Evolutionary conservation across 129 eudicot species (phyloP).

Genomic region (Flaveria brownii): DNA sequence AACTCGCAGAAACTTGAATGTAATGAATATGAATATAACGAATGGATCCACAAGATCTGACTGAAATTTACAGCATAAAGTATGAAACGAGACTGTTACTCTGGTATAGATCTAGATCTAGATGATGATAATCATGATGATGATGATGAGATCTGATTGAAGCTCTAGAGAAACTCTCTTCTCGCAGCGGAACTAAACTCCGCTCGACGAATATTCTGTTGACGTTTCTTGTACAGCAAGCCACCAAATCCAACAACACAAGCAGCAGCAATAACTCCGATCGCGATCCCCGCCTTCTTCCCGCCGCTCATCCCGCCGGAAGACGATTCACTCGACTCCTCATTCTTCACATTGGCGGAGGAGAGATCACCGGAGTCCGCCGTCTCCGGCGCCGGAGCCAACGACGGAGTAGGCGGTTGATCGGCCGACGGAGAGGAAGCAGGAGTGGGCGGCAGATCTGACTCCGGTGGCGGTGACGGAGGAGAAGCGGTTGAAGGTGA

Average conservation of each 20-base stretch:
- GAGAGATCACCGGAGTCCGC: constrained; percentile 12
- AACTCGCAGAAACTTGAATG: constrained; percentile 9
- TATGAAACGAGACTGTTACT: constrained; percentile 16
- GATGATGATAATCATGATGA: constrained; percentile 8
- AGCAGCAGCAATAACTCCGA: constrained; percentile 54
- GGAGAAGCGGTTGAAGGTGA: constrained; percentile 39
- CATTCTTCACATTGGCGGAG: constrained; percentile 21
- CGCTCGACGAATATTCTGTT: constrained; percentile 53
- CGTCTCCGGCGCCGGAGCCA: constrained; percentile 29
- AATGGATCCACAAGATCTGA: constrained; percentile 35
- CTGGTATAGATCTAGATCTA: constrained; percentile 33
- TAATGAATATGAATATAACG: constrained; percentile 40
- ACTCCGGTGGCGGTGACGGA: constrained; percentile 39
- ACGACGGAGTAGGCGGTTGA: not conserved
- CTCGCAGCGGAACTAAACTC: constrained; percentile 57
- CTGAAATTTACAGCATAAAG: constrained; percentile 36
- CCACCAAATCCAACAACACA: constrained; percentile 45
- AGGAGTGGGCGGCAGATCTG: constrained; percentile 33
- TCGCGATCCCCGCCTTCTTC: constrained; percentile 56
- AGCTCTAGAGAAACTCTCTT: constrained; percentile 49
- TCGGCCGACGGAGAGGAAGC: not conserved
- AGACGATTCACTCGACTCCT: constrained; percentile 7
- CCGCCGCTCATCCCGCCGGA: constrained; percentile 55
- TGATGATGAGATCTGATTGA: constrained; percentile 11
- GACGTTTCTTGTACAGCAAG: constrained; percentile 55